phyloP scores from a whole-genome alignment of 2,329 filamentous ascomycete genomes.

The Ceratocystis papillata region DNA sequence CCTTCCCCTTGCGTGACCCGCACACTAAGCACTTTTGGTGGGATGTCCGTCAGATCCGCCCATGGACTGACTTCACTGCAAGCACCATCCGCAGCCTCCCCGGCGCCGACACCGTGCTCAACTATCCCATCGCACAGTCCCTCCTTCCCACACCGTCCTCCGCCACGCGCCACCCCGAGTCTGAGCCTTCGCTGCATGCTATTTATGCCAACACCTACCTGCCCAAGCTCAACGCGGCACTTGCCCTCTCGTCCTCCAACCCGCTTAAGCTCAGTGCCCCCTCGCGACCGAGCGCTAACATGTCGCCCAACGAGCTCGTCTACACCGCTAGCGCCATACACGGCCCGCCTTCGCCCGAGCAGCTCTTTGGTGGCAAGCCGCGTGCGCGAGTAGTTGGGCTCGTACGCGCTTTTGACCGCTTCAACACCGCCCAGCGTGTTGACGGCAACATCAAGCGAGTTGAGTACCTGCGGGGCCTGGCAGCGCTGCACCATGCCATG shows the following conservation, averaged over 20 bases:
- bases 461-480: constrained; percentile 75
- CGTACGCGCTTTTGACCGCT: constrained; percentile 84
- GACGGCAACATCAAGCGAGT: constrained; percentile 77
- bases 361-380: constrained; percentile 41
- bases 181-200: constrained; percentile 61
- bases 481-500: constrained; percentile 83
- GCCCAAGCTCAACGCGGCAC: constrained; percentile 74
- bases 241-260: constrained; percentile 61
- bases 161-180: constrained; percentile 60
- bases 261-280: constrained; percentile 46
- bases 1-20: constrained; percentile 54
- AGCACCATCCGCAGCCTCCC: constrained; percentile 61
- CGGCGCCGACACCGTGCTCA: constrained; percentile 60
- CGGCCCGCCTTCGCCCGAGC: constrained; percentile 45
- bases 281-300: constrained; percentile 29
- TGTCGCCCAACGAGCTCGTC: constrained; percentile 42
- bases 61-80: constrained; percentile 72
- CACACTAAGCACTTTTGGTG: constrained; percentile 85
- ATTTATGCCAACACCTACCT: constrained; percentile 71
- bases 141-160: constrained; percentile 50
- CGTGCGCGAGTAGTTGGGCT: constrained; percentile 60
- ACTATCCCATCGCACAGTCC: constrained; percentile 52
- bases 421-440: constrained; percentile 88
- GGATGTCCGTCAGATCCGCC: constrained; percentile 78
- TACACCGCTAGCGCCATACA: constrained; percentile 55